Percentiles rank a stretch among this genome's conserved stretches.
phyloP scores from a whole-genome alignment of 805 yeast species.

The Monosporozyma aquatica region DNA sequence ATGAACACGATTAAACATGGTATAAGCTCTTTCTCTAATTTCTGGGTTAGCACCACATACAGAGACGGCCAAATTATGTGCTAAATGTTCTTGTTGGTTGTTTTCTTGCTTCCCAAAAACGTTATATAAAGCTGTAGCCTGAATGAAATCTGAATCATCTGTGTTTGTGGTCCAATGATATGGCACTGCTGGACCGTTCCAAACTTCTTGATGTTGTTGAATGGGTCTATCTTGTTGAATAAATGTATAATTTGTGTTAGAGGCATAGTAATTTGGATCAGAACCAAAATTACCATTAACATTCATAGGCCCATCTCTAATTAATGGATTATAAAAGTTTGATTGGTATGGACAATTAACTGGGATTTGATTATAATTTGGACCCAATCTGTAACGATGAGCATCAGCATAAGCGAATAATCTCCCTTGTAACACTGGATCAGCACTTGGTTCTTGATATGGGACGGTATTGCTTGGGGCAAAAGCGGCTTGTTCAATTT shows the following conservation, averaged over 20 bases:
- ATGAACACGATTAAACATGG: slow-evolving; percentile 64
- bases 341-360: slow-evolving; percentile 72
- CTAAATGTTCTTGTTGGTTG: slow-evolving; percentile 76
- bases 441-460: slow-evolving; percentile 73
- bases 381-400: slow-evolving; percentile 68
- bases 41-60: slow-evolving; percentile 55
- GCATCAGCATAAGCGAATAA: slow-evolving; percentile 79
- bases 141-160: slow-evolving; percentile 64
- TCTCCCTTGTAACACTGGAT: slow-evolving; percentile 76
- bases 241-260: slow-evolving; percentile 33
- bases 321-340: slow-evolving; percentile 53
- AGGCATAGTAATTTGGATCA: slow-evolving; percentile 65
- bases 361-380: slow-evolving; percentile 78
- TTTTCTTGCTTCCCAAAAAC: slow-evolving; percentile 68
- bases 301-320: slow-evolving; percentile 75
- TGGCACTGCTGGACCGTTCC: slow-evolving; percentile 76
- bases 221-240: slow-evolving; percentile 26
- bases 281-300: slow-evolving; percentile 65
- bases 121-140: slow-evolving; percentile 69
- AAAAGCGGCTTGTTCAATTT: slow-evolving; percentile 78
- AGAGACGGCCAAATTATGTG: slow-evolving; percentile 78
- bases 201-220: slow-evolving; percentile 65
- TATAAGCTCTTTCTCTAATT: slow-evolving; percentile 72
- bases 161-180: slow-evolving; percentile 69
- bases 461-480: slow-evolving; percentile 82